A percentile compares a stretch with the other conserved stretches of the same genome.
These are phyloP conservation scores for Sugiyamaella pinicola DNA, from an alignment of 1,139 yeast species.

Conservation along the genomic window DNA sequence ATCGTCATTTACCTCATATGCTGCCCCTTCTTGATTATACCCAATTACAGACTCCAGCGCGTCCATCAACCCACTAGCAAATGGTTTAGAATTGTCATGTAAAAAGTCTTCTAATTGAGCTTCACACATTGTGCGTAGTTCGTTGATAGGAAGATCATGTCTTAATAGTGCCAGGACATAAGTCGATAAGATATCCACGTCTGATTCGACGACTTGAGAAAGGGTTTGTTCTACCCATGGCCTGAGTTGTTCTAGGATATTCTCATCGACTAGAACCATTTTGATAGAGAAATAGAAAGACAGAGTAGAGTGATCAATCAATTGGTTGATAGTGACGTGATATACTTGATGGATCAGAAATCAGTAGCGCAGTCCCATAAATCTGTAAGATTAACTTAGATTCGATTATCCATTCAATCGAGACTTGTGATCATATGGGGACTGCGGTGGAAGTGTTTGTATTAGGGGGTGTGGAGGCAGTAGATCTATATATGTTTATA, in stretches of 20 bases:
- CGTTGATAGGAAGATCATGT: constrained; percentile 42
- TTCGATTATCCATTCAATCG: too few species aligned
- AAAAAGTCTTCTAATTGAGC: constrained; percentile 46
- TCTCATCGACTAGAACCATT: constrained; percentile 29
- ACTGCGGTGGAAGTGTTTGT: too few species aligned
- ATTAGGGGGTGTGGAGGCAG: too few species aligned
- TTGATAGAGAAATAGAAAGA: too few species aligned
- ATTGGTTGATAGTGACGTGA: too few species aligned
- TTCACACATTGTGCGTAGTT: constrained; percentile 40
- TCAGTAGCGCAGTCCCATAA: too few species aligned
- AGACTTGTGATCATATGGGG: too few species aligned
- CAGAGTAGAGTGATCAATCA: too few species aligned
- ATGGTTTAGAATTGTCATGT: constrained; percentile 35
- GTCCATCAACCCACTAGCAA: constrained; percentile 40
- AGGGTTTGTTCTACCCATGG: constrained; percentile 45
- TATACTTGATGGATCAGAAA: background rate
- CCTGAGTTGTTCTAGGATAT: constrained; percentile 34
- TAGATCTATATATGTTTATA: too few species aligned
- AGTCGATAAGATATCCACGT: constrained; percentile 49
- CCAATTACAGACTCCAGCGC: constrained; percentile 27
- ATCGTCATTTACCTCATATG: background rate
- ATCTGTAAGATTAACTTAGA: too few species aligned
- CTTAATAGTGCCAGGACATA: constrained; percentile 49
- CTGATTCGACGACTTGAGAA: constrained; percentile 45
- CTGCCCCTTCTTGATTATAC: background rate